Conservation (phyloP, 1,284 basidiomycete species). For the Melampsora occidentalis region DNA sequence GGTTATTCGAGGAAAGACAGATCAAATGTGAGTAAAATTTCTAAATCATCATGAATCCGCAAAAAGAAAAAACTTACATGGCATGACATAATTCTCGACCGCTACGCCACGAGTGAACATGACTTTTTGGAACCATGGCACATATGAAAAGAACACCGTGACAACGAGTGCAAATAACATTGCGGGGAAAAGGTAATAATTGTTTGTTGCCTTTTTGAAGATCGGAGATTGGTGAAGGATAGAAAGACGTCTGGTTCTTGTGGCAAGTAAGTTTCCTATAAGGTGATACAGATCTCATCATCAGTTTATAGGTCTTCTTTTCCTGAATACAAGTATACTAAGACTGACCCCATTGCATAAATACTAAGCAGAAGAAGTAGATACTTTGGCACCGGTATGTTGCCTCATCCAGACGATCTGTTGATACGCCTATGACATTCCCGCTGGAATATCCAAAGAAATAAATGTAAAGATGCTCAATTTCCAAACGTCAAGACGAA, state of each 20-base stretch:
- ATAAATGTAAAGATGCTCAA: too few relatives aligned
- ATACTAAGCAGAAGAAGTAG: conserved; percentile 64
- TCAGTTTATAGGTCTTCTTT: too few relatives aligned
- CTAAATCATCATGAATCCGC: too few relatives aligned
- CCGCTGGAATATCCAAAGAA: conserved; percentile 49
- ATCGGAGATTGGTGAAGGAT: conserved; percentile 59
- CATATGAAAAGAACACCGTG: conserved; percentile 53
- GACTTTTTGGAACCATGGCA: conserved; percentile 57
- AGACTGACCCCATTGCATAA: conserved; percentile 64
- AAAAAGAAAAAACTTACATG: conserved; percentile 43
- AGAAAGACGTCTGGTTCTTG: conserved; percentile 60
- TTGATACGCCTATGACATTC: conserved; percentile 53
- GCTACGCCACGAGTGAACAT: conserved; percentile 62
- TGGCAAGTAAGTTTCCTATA: conserved; percentile 57
- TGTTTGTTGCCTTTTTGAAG: conserved; percentile 51
- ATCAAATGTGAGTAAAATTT: too few relatives aligned
- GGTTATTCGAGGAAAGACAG: too few relatives aligned
- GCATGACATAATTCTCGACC: conserved; percentile 60
- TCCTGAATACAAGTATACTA: too few relatives aligned
- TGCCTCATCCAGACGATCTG: conserved; percentile 55
- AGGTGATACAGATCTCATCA: too few relatives aligned
- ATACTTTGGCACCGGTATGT: conserved; percentile 56
- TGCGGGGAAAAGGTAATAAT: conserved; percentile 59
- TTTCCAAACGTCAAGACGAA: too few relatives aligned
- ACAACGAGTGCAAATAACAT: conserved; percentile 58